Evolutionary conservation across 495 filamentous ascomycete genomes (phyloP).

Genomic region (Apiosordaria backusii): DNA sequence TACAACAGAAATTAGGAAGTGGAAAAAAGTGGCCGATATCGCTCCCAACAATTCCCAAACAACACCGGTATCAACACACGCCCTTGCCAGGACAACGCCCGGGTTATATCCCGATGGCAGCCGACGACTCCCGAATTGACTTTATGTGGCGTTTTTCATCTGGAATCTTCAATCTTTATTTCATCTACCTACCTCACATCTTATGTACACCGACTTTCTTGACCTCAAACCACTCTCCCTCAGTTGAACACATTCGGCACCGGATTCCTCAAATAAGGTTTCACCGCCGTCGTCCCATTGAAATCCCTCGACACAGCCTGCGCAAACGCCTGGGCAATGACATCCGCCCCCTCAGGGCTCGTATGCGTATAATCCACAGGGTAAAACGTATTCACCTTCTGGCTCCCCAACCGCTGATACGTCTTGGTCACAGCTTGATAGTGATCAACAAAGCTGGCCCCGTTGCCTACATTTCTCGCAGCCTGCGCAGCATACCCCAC

Average conservation of each 20-base stretch:
- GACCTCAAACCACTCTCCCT: background rate
- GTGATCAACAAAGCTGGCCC: slow-evolving; percentile 59
- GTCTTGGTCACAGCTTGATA: slow-evolving; percentile 52
- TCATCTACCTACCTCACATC: background rate
- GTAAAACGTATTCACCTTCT: slow-evolving; percentile 47
- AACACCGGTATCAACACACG: background rate
- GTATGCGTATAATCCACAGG: slow-evolving; percentile 66
- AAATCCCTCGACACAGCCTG: slow-evolving; percentile 52
- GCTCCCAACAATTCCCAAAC: background rate
- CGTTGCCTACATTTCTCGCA: slow-evolving; percentile 38
- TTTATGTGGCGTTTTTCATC: background rate
- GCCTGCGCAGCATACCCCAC: slow-evolving; percentile 55
- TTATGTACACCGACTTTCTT: background rate
- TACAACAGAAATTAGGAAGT: background rate
- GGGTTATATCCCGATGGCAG: background rate
- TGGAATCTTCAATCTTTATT: background rate
- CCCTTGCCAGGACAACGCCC: background rate
- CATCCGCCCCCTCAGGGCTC: slow-evolving; percentile 53
- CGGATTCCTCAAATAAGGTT: slow-evolving; percentile 22
- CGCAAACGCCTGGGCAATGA: slow-evolving; percentile 59
- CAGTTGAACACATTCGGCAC: slow-evolving; percentile 23
- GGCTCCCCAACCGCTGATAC: slow-evolving; percentile 48
- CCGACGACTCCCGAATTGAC: background rate
- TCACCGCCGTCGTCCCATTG: slow-evolving; percentile 34
- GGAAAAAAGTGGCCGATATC: background rate